A percentile compares a stretch with the other conserved stretches of the same genome.
Evolutionary conservation across 2,329 filamentous ascomycete genomes (phyloP).

Genomic region (Apiospora pterosperma): DNA sequence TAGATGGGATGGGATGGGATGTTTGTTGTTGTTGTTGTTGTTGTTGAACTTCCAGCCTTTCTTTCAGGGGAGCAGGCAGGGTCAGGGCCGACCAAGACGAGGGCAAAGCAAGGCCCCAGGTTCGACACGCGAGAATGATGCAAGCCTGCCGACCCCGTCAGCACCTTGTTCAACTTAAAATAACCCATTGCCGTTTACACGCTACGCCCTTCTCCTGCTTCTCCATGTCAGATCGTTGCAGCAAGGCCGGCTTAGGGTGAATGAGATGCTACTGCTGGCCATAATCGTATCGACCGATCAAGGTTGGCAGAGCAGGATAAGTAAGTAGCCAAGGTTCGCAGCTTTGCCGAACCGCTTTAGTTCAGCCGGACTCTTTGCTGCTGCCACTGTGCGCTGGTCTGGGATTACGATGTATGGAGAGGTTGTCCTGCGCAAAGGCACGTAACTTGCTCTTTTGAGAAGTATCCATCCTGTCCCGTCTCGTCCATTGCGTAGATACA

Average conservation of each 20-base stretch:
- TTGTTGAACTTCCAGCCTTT: not conserved
- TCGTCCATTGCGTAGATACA: not conserved
- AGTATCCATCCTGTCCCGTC: not conserved
- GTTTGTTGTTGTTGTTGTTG: too few species aligned
- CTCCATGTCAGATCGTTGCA: not conserved
- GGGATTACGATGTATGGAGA: not conserved
- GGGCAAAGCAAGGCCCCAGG: not conserved
- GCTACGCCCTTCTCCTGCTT: not conserved
- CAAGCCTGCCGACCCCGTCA: not conserved
- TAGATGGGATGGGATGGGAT: too few species aligned
- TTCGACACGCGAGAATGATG: not conserved
- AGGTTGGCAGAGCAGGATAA: not conserved
- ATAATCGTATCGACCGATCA: not conserved
- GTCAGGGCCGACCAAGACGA: not conserved
- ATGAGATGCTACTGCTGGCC: not conserved
- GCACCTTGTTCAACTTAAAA: constrained; percentile 7
- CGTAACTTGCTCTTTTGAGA: not conserved
- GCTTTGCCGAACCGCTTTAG: not conserved
- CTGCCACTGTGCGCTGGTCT: not conserved
- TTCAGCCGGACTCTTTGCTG: not conserved
- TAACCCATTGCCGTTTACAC: not conserved
- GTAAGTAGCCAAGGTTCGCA: not conserved
- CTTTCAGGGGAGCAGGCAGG: not conserved
- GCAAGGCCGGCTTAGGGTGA: not conserved
- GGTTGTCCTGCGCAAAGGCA: not conserved